Conservation (phyloP, 2,329 filamentous ascomycete species). For the Basipetospora chlamydospora region DNA sequence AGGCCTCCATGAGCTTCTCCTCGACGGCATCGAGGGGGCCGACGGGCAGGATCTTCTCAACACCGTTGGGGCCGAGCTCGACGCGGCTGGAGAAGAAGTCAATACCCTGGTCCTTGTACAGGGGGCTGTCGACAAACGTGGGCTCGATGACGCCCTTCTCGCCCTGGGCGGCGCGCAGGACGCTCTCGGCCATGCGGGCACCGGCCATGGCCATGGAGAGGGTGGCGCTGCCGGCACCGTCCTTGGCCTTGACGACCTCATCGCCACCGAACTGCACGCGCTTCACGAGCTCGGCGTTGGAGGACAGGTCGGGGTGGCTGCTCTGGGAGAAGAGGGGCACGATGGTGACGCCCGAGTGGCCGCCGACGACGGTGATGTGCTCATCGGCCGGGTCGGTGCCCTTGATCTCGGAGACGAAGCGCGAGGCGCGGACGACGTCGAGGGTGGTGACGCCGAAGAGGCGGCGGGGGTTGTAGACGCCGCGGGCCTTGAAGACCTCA, state of each 20-base stretch:
- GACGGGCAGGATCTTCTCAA: conserved; percentile 80
- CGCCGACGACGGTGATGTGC: conserved; percentile 91
- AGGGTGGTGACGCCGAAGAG: conserved; percentile 99
- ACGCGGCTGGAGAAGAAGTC: conserved; percentile 95
- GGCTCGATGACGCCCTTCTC: conserved; percentile 93
- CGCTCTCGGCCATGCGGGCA: conserved; percentile 68
- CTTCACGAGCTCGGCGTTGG: conserved; percentile 68
- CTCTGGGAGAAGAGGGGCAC: conserved; percentile 95
- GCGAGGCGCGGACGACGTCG: conserved; percentile 91
- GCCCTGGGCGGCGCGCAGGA: conserved; percentile 84
- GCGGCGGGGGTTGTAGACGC: conserved; percentile 98
- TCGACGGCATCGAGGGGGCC: conserved; percentile 75
- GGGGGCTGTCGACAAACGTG: conserved; percentile 89
- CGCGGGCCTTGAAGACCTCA: conserved; percentile 88
- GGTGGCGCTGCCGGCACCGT: conserved; percentile 89
- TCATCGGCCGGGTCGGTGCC: conserved; percentile 77
- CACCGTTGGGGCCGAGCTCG: conserved; percentile 91
- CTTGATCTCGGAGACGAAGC: conserved; percentile 96
- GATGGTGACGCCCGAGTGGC: conserved; percentile 96
- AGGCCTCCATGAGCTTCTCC: conserved; percentile 77
- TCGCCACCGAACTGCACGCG: conserved; percentile 98
- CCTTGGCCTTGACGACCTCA: conserved; percentile 98
- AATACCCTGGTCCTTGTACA: conserved; percentile 97
- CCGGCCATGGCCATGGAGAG: conserved; percentile 98
- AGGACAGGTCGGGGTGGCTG: conserved; percentile 68